phyloP scores from a whole-genome alignment of 169 alveolate species.

The Ophryocystis elektroscirrha region DNA sequence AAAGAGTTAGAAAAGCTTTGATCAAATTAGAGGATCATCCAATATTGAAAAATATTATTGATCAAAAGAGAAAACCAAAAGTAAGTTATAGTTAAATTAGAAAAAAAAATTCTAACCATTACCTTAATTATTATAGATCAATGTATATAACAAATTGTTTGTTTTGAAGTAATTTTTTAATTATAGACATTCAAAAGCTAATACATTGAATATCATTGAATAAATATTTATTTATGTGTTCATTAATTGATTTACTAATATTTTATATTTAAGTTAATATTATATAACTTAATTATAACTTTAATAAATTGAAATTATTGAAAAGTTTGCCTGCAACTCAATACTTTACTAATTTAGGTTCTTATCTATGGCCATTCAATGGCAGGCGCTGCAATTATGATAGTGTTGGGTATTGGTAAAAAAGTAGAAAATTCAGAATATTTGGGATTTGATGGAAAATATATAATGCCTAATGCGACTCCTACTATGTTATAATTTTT shows the following conservation, averaged over 20 bases:
- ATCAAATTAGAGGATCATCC: too few relatives aligned
- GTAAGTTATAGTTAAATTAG: background rate
- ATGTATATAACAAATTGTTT: background rate
- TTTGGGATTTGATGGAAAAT: conserved; percentile 11
- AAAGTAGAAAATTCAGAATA: background rate
- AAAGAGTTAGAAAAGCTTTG: background rate
- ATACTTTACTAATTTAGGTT: too few relatives aligned
- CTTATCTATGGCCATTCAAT: conserved; percentile 9
- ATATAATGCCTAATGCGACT: conserved; percentile 13
- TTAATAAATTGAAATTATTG: too few relatives aligned
- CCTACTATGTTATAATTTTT: conserved; percentile 7
- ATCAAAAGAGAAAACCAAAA: background rate
- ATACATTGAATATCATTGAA: too few relatives aligned
- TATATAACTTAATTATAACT: too few relatives aligned
- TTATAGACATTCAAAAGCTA: too few relatives aligned
- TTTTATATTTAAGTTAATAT: too few relatives aligned
- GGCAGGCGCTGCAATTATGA: conserved; percentile 11
- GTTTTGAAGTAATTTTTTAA: too few relatives aligned
- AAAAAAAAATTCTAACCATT: background rate
- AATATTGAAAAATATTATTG: too few relatives aligned
- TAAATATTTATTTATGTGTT: too few relatives aligned
- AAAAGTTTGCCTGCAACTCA: too few relatives aligned
- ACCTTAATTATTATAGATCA: background rate
- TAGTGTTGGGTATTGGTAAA: conserved; percentile 5
- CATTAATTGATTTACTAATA: too few relatives aligned